Percentiles rank a stretch among this genome's conserved stretches.
Conservation (phyloP, 441 rosid species). For the Hura crepitans region DNA sequence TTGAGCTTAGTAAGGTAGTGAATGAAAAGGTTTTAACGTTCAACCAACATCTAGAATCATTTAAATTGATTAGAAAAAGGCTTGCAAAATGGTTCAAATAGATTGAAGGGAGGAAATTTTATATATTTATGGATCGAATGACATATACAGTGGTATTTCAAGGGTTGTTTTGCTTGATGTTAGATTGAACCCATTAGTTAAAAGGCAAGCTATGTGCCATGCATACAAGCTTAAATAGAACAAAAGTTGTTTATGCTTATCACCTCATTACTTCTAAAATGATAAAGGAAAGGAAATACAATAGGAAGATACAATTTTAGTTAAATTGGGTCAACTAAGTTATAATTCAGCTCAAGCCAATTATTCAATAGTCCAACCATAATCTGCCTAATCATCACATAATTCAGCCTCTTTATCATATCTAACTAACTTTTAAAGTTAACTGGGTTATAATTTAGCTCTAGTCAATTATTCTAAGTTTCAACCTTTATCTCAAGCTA, state of each 20-base stretch:
- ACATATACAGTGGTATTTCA: slow-evolving; percentile 52
- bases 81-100: slow-evolving; percentile 37
- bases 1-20: slow-evolving; percentile 35
- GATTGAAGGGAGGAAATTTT: slow-evolving; percentile 44
- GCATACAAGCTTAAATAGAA: slow-evolving; percentile 70
- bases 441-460: too few relatives aligned
- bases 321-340: too few relatives aligned
- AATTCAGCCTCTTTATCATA: too few relatives aligned
- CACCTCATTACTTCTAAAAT: slow-evolving; percentile 52
- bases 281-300: slow-evolving; percentile 47
- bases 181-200: slow-evolving; percentile 71
- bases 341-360: too few relatives aligned
- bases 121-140: slow-evolving; percentile 48
- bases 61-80: slow-evolving; percentile 43
- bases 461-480: too few relatives aligned
- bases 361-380: too few relatives aligned
- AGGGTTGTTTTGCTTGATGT: slow-evolving; percentile 66
- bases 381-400: too few relatives aligned
- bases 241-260: slow-evolving; percentile 45
- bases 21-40: slow-evolving; percentile 68
- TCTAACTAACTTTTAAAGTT: too few relatives aligned
- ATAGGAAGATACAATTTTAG: too few relatives aligned
- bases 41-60: slow-evolving; percentile 48
- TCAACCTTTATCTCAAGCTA: too few relatives aligned
- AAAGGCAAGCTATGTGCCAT: slow-evolving; percentile 71